Evolutionary conservation across 2,329 filamentous ascomycete genomes (phyloP), one percentile per base, ranked within the genome.

Genomic region (Zelopaecilomyces penicillatus): DNA sequence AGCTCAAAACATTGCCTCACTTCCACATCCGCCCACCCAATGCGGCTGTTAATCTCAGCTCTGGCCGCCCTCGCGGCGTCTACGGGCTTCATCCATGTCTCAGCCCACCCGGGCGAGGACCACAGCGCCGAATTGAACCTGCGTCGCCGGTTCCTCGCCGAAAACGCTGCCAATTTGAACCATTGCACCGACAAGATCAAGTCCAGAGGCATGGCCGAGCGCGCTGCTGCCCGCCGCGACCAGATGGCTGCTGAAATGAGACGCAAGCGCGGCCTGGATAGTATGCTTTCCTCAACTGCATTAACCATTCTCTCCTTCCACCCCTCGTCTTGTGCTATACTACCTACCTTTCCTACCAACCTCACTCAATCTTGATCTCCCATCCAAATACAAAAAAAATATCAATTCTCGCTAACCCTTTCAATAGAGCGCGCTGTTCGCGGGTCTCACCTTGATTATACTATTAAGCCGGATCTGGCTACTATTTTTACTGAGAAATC

Each of bases 61-160:
- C 34, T 49, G 30, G 36, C 46, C 37, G 36, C 47, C 4, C 44
- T 54, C 32, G 43, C 48, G 11, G 32, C 50, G n/a, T 19, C 46
- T 30, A 41, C 45, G 11, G 31, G 54, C 8, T 19, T 19, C 19
- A 19, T 19, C 19, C 19, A 19, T 19, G 48, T 40, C 41, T 40
- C 50, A 29, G 65, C 66, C 19, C 67, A 74, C 45, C 69, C 69
- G 1, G 69, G 69, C 47, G 68, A 72, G 46, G 62, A 72, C 42
- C 51, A 69, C 46, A 57, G 57, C 42, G 57, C 67, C 10, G 71
- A 74, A 53, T 63, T 69, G 27, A 63, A 63, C 31, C 65, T 69
- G 55, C 70, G 70, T 37, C 68, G 65, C 27, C 59, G 63, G 1
- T 73, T 67, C 52, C 54, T 73, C 43, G 43, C 54, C 60, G 51